phyloP scores from a whole-genome alignment of 1,284 basidiomycete species.

The Ustilago bromivora region DNA sequence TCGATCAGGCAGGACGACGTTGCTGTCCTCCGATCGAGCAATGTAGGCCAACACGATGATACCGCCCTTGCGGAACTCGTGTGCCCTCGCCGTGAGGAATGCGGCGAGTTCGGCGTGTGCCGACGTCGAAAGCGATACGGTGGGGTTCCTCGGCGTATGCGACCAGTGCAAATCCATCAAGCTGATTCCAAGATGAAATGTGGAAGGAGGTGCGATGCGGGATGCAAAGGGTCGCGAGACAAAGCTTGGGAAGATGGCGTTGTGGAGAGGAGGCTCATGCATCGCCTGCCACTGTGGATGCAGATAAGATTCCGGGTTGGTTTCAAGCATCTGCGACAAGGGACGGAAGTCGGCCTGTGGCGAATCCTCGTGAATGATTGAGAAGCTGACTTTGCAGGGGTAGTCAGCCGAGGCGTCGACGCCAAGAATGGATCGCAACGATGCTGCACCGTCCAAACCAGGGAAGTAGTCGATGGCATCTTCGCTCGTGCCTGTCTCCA shows the following conservation, averaged over 20 bases:
- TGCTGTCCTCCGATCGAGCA: conserved; percentile 66
- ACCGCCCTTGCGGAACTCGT: conserved; percentile 70
- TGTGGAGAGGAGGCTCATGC: conserved; percentile 61
- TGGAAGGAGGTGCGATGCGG: conserved; percentile 67
- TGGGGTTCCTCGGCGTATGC: conserved; percentile 63
- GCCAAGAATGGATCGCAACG: conserved; percentile 42
- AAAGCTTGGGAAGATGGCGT: conserved; percentile 66
- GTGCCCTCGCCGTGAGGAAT: conserved; percentile 69
- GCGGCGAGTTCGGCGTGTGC: conserved; percentile 70
- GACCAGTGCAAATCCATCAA: conserved; percentile 71
- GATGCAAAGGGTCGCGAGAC: conserved; percentile 68
- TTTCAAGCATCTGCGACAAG: conserved; percentile 62
- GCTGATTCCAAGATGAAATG: conserved; percentile 69
- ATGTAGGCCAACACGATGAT: conserved; percentile 70
- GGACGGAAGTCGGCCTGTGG: conserved; percentile 68
- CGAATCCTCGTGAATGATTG: conserved; percentile 69
- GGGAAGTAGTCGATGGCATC: conserved; percentile 40
- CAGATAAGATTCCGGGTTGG: conserved; percentile 64
- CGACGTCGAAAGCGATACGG: conserved; percentile 64
- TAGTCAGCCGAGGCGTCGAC: conserved; percentile 31
- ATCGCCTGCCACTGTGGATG: conserved; percentile 62
- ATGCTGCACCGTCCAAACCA: conserved; percentile 34
- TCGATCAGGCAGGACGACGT: conserved; percentile 38
- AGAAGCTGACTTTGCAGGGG: conserved; percentile 62
- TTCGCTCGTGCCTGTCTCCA: conserved; percentile 23